Base-by-base conservation (phyloP, 257 asterid species). In the Nicotiana noctiflora region DNA sequence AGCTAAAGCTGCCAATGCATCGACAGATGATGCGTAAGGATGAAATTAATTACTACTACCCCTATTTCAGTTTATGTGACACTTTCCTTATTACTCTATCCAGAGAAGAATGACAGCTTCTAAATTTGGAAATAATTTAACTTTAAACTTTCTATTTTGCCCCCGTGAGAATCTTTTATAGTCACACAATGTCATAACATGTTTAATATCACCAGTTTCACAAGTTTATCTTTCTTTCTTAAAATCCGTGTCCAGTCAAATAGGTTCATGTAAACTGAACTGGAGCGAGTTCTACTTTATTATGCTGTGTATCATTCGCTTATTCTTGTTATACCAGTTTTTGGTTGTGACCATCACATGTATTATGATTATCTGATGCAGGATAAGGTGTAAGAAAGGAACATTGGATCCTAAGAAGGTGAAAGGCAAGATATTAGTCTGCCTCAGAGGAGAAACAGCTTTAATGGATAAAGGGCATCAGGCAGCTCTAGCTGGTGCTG, bases 361-460 rank as follows among this genome's bases (percentile, higher is more conserved):
- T 29, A 64, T 27, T 15, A 14, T 29, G 1, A 40, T 25, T 25
- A 19, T 19, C 31, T 84, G 29, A 76, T 76, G 74, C 90, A 93
- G 97, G 68, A 7, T 51, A 8, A 83, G 84, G 3, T 94, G 98
- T 79, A 57, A 13, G 49, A 11, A 32, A 0, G 86, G 84, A 4
- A 75, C 88, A 0, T 76, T 94, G 53, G 94, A 94, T 63, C 66
- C 89, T 0, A 14, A 46, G 15, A 90, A 89, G 72, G 95, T 70
- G 62, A 76, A 86, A 75, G 98, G 93, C 3, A 91, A 91, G 32
- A 88, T 94, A 31, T 77, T 94, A 5, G 92, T 87, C 2, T 94
- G 97, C 57, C 52, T 86, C 7, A 80, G 93, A 70, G 97, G 97
- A 0, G 63, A 19, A 0, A 84, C 15, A 14, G 19, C 84, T 0